Conservation (phyloP, 495 filamentous ascomycete species). For the Aspergillus conjunctus region DNA sequence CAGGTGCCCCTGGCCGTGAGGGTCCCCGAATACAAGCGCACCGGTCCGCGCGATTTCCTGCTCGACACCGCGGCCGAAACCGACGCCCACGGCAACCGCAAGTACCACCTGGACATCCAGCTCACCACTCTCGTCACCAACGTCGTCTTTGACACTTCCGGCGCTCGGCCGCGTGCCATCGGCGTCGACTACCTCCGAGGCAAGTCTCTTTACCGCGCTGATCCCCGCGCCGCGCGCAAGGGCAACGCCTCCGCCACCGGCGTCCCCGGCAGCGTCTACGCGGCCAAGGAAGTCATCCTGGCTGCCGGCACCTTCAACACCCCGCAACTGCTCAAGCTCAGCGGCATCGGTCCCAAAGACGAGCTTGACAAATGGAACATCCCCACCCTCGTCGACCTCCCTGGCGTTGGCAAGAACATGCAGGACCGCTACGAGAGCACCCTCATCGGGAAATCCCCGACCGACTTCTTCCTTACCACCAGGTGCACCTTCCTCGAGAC, state of each 20-base stretch:
- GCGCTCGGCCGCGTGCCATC: constrained; percentile 51
- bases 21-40: constrained; percentile 47
- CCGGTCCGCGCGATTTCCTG: constrained; percentile 54
- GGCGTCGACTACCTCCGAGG: constrained; percentile 67
- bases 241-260: constrained; percentile 32
- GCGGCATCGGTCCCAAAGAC: constrained; percentile 58
- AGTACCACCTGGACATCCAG: constrained; percentile 61
- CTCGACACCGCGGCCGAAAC: constrained; percentile 34
- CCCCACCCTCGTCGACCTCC: constrained; percentile 53
- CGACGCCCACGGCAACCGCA: constrained; percentile 19
- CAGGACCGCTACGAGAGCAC: constrained; percentile 65
- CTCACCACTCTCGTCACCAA: constrained; percentile 63
- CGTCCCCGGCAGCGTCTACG: constrained; percentile 33
- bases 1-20: constrained; percentile 55
- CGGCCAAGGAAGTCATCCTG: constrained; percentile 62
- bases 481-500: constrained; percentile 49
- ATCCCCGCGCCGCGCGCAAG: constrained; percentile 48
- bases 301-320: constrained; percentile 64
- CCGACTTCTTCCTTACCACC: constrained; percentile 47
- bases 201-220: constrained; percentile 60
- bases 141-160: constrained; percentile 53
- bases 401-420: constrained; percentile 66
- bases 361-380: constrained; percentile 55
- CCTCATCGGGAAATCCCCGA: constrained; percentile 48
- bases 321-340: constrained; percentile 66